A percentile compares a stretch with the other conserved stretches of the same genome.
Evolutionary conservation across 768 basidiomycete species (phyloP).

Genomic region (Rhodotorula paludigena): DNA sequence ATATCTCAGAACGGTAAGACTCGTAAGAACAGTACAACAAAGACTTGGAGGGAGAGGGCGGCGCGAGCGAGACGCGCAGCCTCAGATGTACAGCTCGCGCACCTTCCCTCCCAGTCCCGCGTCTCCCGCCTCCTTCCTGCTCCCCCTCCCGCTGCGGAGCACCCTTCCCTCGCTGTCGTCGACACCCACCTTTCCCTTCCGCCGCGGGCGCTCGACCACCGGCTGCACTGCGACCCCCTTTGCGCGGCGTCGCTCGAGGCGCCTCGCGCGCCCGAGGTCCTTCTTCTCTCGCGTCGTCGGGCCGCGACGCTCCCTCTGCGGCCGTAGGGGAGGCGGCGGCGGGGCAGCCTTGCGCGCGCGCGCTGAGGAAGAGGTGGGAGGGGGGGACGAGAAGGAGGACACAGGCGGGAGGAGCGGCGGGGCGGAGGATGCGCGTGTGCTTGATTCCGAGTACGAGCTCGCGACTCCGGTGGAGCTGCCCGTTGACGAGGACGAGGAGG

Average conservation of each 20-base stretch:
- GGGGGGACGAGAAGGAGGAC: neutral
- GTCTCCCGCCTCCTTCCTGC: neutral
- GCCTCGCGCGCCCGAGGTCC: neutral
- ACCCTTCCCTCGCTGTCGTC: neutral
- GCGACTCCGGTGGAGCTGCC: too few species aligned
- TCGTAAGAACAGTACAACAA: neutral
- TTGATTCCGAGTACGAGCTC: too few species aligned
- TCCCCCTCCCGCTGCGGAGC: neutral
- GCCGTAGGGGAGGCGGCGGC: neutral
- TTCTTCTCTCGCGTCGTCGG: constrained; percentile 14
- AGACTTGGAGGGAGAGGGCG: neutral
- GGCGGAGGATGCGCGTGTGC: too few species aligned
- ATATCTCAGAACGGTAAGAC: too few species aligned
- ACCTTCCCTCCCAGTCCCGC: neutral
- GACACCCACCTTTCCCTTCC: too few species aligned
- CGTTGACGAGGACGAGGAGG: too few species aligned
- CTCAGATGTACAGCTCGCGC: constrained; percentile 13
- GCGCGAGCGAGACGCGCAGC: neutral
- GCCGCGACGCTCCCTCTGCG: neutral
- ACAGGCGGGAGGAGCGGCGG: neutral
- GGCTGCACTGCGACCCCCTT: neutral
- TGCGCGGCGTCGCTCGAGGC: constrained; percentile 1
- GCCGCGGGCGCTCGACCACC: neutral
- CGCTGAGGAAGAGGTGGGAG: neutral
- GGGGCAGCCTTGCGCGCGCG: too few species aligned